Evolutionary conservation across 768 basidiomycete genomes (phyloP).

Genomic region (Psilocybe azurescens): DNA sequence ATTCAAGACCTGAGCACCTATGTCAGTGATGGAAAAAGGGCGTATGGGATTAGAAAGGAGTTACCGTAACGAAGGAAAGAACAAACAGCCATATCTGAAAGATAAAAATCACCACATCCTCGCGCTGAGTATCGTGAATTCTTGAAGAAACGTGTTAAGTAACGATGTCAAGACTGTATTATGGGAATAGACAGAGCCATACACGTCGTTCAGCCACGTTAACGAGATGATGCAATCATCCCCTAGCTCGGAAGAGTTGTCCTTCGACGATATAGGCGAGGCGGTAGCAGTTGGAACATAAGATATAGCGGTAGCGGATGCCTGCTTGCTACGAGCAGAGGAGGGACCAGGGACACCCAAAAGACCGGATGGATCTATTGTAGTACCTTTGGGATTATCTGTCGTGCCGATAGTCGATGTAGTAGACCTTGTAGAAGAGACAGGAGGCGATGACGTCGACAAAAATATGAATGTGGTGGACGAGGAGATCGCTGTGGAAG

Average conservation of each 20-base stretch:
- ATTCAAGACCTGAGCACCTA: conserved; percentile 44
- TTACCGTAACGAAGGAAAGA: conserved; percentile 50
- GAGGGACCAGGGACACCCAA: neutral
- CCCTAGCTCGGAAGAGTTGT: neutral
- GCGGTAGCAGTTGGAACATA: neutral
- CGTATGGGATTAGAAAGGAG: conserved; percentile 14
- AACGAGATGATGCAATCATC: conserved; percentile 44
- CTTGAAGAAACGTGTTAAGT: conserved; percentile 12
- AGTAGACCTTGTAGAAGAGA: neutral
- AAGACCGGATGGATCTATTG: neutral
- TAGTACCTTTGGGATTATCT: neutral
- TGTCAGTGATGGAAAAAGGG: neutral
- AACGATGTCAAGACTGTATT: neutral
- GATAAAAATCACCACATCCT: conserved; percentile 49
- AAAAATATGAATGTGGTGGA: neutral
- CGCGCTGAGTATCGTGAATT: conserved; percentile 45
- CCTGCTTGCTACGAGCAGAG: neutral
- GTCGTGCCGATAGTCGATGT: neutral
- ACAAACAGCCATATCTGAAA: conserved; percentile 55
- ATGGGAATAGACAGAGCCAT: conserved; percentile 18
- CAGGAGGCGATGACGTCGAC: neutral
- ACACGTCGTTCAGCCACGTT: conserved; percentile 52
- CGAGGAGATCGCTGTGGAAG: neutral
- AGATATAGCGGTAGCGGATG: neutral
- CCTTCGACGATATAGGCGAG: neutral